Evolutionary conservation across 2,329 filamentous ascomycete genomes (phyloP), one percentile per base, ranked within the genome.

Genomic region (Fusarium incarnatum): DNA sequence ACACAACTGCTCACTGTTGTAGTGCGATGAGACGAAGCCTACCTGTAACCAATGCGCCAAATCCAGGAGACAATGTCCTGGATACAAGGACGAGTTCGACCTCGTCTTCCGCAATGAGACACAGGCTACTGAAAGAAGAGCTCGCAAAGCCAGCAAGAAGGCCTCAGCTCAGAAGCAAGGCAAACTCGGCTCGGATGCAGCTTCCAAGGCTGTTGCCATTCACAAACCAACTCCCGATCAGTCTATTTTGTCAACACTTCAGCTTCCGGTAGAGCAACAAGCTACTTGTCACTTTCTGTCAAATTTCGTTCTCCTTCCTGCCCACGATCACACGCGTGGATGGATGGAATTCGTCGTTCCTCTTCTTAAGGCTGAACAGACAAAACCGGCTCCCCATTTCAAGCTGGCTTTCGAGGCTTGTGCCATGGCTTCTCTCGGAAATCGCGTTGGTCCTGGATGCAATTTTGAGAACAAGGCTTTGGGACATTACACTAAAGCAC

Each of bases 31-130:
- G 78, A 87, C 85, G 41, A 90, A 88, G 68, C 89, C 89, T 12
- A 88, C 86, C 8, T 92, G 89, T 78, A 86, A 85, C 42, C 89
- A 91, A 75, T 91, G 89, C 73, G 81, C 84, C 68, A 91, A 90
- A 73, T 90, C 88, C 40, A 83, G 87, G 60, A 85, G 88, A 41
- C 82, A 86, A 70, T 92, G 89, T 74, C 89, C 89, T 5, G 89
- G 89, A 47, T 91, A 91, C 79, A 89, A 88, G 76, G 88, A 92
- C 75, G 89, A 92, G 70, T 91, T 92, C 72, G 91, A 93, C 72
- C 80, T 92, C 25, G 87, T 93, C 57, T 92, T 92, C 73, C 88
- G 91, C 59, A 91, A 92, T 77, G 90, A 92, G 80, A 92, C 90
- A 28, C 87, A 88, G 70, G 89, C 89, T 2, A 91, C 90, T 34